phyloP scores from a whole-genome alignment of 805 yeast genomes.

The Teunomyces lycoperdinae region DNA sequence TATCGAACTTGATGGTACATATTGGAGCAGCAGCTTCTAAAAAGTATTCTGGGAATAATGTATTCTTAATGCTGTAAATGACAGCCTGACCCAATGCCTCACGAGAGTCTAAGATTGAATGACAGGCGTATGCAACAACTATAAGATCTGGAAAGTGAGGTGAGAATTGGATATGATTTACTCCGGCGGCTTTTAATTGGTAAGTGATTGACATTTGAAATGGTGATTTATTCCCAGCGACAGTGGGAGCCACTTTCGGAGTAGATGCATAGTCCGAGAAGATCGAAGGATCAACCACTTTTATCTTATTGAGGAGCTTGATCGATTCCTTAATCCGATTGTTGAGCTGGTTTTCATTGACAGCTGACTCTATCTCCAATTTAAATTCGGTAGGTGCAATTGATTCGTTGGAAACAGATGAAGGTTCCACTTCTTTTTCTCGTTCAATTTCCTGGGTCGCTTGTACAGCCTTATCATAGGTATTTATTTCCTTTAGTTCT shows the following conservation, averaged over 20 bases:
- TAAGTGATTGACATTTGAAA: not conserved
- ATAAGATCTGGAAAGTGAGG: conserved; percentile 14
- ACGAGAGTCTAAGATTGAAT: not conserved
- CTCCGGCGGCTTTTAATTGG: not conserved
- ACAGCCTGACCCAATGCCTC: conserved; percentile 9
- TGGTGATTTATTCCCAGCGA: not conserved
- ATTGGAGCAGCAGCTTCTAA: conserved; percentile 42
- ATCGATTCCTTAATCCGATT: conserved; percentile 20
- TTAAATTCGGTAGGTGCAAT: not conserved
- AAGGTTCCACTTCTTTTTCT: conserved; percentile 4
- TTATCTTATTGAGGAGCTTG: conserved; percentile 20
- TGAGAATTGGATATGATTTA: conserved; percentile 8
- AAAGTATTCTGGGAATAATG: conserved; percentile 33
- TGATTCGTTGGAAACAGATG: not conserved
- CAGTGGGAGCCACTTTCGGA: not conserved
- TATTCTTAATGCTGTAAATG: conserved; percentile 8
- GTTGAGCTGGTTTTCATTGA: conserved; percentile 19
- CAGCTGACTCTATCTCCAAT: conserved; percentile 2
- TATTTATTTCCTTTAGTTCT: conserved; percentile 8
- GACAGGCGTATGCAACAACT: conserved; percentile 7
- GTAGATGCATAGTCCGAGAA: not conserved
- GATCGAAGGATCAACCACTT: not conserved
- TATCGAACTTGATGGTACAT: conserved; percentile 38
- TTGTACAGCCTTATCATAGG: conserved; percentile 24
- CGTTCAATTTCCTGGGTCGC: conserved; percentile 16